Conservation (phyloP, 345 rosid species). For the Citrus australasica region DNA sequence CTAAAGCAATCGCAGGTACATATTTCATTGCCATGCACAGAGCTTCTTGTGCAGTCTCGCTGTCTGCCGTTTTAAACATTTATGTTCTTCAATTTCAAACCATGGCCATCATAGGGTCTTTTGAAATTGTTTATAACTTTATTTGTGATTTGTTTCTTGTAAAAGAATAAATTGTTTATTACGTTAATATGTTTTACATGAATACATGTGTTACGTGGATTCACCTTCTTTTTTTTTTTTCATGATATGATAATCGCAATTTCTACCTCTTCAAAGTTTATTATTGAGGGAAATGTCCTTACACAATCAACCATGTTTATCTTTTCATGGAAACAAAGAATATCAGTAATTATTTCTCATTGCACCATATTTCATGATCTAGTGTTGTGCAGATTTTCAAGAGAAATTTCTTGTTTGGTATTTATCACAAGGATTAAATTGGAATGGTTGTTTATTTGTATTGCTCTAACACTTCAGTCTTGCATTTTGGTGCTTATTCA, state of each 20-base stretch:
- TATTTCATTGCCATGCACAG: background rate
- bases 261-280: background rate
- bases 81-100: background rate
- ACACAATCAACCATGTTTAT: background rate
- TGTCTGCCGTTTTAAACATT: background rate
- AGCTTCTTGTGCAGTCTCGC: background rate
- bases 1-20: conserved; percentile 87
- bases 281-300: background rate
- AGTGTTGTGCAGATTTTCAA: too few relatives aligned
- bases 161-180: background rate
- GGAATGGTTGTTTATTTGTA: background rate
- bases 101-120: background rate
- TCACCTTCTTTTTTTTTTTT: background rate
- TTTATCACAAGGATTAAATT: background rate
- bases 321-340: background rate
- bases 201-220: background rate
- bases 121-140: background rate
- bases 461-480: background rate
- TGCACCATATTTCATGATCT: too few relatives aligned
- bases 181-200: background rate
- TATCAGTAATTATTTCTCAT: background rate
- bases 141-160: background rate
- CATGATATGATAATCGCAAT: background rate
- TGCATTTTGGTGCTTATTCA: background rate
- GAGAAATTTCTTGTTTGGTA: background rate